phyloP scores from a whole-genome alignment of 805 yeast genomes.

The Metschnikowia baotianmanensis region DNA sequence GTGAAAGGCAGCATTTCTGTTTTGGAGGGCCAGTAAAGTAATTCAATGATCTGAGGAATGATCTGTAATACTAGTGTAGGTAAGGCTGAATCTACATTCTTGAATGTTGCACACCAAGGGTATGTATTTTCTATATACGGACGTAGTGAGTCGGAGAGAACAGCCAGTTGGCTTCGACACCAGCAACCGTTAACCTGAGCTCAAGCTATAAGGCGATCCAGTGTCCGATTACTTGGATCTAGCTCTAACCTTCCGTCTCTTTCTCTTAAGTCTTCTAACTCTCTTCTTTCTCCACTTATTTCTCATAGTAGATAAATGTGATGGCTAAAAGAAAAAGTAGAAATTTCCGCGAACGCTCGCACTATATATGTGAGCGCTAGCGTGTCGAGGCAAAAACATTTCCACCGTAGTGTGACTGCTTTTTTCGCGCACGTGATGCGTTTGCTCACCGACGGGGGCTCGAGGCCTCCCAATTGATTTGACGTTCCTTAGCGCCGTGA shows the following conservation, averaged over 20 bases:
- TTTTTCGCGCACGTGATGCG: constrained; percentile 13
- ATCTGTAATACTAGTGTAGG: too few species aligned
- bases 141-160: constrained; percentile 7
- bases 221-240: constrained; percentile 89
- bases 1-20: too few species aligned
- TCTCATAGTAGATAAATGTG: constrained; percentile 61
- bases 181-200: constrained; percentile 9
- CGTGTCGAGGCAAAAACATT: constrained; percentile 25
- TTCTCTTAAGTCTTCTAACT: constrained; percentile 99
- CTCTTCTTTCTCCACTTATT: constrained; percentile 99
- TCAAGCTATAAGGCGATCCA: constrained; percentile 17
- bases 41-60: neutral
- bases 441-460: neutral
- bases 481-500: too few species aligned
- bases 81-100: neutral
- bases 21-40: too few species aligned
- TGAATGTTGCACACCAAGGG: constrained; percentile 18
- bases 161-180: constrained; percentile 1
- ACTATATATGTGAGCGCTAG: constrained; percentile 20
- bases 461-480: neutral
- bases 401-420: constrained; percentile 17
- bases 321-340: constrained; percentile 18
- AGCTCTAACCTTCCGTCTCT: constrained; percentile 99
- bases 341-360: constrained; percentile 22
- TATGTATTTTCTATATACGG: constrained; percentile 23